Evolutionary conservation across 306 rosid genomes (phyloP).

Genomic region (Castanea sativa): DNA sequence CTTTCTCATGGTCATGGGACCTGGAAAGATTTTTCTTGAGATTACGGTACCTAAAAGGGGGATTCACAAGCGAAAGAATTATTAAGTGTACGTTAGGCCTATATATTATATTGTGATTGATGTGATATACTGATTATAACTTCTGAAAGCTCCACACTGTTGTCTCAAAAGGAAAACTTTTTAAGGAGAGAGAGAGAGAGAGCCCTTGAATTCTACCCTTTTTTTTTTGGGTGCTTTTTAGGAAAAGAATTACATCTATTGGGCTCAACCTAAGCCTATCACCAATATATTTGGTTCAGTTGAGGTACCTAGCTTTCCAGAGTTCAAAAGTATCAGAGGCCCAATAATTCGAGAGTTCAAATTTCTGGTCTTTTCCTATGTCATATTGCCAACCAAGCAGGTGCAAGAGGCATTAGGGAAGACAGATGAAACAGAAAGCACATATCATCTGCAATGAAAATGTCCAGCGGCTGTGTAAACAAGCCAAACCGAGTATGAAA

Average conservation of each 20-base stretch:
- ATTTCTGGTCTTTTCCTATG: background rate
- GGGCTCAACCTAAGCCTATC: background rate
- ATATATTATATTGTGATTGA: background rate
- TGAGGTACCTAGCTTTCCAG: background rate
- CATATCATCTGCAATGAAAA: too few relatives aligned
- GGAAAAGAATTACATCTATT: background rate
- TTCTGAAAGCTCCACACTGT: too few relatives aligned
- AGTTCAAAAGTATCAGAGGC: background rate
- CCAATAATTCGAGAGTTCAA: background rate
- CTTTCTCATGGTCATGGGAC: background rate
- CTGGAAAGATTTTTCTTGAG: background rate
- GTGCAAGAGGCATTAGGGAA: background rate
- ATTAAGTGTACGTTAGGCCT: background rate
- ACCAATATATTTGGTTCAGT: background rate
- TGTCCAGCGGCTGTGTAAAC: too few relatives aligned
- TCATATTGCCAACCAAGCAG: background rate
- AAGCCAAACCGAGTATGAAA: too few relatives aligned
- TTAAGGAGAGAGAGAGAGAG: too few relatives aligned
- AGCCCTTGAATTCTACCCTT: too few relatives aligned
- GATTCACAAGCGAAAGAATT: background rate
- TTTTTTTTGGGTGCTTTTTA: too few relatives aligned
- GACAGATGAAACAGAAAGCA: background rate
- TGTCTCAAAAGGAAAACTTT: too few relatives aligned
- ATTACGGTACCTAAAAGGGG: background rate
- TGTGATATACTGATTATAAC: background rate